Evolutionary conservation across 2,329 filamentous ascomycete species (phyloP), one percentile per base, ranked within the genome.

Genomic region (Dichotomopilus funicola): DNA sequence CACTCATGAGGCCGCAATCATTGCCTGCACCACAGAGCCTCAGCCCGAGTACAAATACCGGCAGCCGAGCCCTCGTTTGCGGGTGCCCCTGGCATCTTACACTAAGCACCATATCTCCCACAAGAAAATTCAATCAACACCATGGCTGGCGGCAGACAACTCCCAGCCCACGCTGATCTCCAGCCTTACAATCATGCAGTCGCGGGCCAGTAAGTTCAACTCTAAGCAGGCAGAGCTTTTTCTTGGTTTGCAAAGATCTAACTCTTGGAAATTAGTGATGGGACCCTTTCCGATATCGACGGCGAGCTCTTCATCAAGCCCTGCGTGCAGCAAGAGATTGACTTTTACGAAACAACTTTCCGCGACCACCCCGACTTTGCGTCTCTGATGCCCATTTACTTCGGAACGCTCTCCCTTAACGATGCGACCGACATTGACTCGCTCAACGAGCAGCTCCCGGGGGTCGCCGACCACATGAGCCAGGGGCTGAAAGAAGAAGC

Each of bases 251-350:
- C 12, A 2, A 37, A 31, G 37, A 64, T 54, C 64, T 65, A 61
- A 50, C 58, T 45, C 7, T 54, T 11, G 8, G 0, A 51, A 48
- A 54, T 46, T 67, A 96, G 91, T 73, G 91, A 95, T 63, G 94
- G 94, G 61, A 92, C 95, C 47, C 82, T 95, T 65, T 91, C 87
- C 68, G 90, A 95, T 67, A 78, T 81, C 54, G 84, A 89, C 52
- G 94, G 94, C 68, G 83, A 87, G 61, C 78, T 97, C 37, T 88
- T 99, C 69, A 89, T 96, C 68, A 99, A 99, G 73, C 94, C 94
- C 13, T 97, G 92, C 71, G 95, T 89, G 0, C 74, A 83, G 60
- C 79, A 85, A 61, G 94, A 99, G 73, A 83, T 97, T 64, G 79
- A 84, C 45, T 99, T 99, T 71, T 99, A 99, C 77, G 83, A 96